A percentile compares a stretch with the other conserved stretches of the same genome.
phyloP scores from a whole-genome alignment of 805 yeast genomes.

The Kazachstania martiniae region DNA sequence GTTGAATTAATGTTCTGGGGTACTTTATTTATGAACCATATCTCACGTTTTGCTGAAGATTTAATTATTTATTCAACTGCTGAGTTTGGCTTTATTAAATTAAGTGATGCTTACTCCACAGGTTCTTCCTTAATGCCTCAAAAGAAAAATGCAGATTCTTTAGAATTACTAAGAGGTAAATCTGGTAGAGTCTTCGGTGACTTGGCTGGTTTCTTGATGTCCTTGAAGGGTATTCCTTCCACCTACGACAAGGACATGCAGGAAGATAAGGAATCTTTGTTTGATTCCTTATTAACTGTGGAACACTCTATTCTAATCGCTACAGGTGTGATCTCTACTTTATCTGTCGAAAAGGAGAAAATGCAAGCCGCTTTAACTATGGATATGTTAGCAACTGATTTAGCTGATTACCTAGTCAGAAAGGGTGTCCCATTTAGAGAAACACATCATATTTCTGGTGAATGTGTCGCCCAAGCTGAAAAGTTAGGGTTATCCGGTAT shows the following conservation, averaged over 20 bases:
- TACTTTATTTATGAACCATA: slow-evolving; percentile 87
- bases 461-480: slow-evolving; percentile 89
- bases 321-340: slow-evolving; percentile 90
- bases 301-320: slow-evolving; percentile 91
- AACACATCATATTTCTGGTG: slow-evolving; percentile 97
- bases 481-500: slow-evolving; percentile 67
- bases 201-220: slow-evolving; percentile 91
- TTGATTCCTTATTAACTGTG: slow-evolving; percentile 80
- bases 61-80: slow-evolving; percentile 93
- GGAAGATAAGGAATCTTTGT: slow-evolving; percentile 98
- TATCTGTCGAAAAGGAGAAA: slow-evolving; percentile 55
- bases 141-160: slow-evolving; percentile 94
- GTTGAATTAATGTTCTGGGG: slow-evolving; percentile 95
- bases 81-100: slow-evolving; percentile 87
- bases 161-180: slow-evolving; percentile 92
- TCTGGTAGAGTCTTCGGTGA: slow-evolving; percentile 96
- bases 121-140: slow-evolving; percentile 99
- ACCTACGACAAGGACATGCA: slow-evolving; percentile 97
- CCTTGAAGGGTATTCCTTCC: slow-evolving; percentile 93
- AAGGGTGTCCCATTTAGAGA: slow-evolving; percentile 99
- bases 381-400: slow-evolving; percentile 98
- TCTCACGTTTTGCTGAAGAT: slow-evolving; percentile 91
- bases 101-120: slow-evolving; percentile 96
- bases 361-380: slow-evolving; percentile 88
- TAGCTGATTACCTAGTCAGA: slow-evolving; percentile 94